Evolutionary conservation across 2,329 filamentous ascomycete species (phyloP), one percentile per base, ranked within the genome.

Genomic region (Verticillium alfalfae): DNA sequence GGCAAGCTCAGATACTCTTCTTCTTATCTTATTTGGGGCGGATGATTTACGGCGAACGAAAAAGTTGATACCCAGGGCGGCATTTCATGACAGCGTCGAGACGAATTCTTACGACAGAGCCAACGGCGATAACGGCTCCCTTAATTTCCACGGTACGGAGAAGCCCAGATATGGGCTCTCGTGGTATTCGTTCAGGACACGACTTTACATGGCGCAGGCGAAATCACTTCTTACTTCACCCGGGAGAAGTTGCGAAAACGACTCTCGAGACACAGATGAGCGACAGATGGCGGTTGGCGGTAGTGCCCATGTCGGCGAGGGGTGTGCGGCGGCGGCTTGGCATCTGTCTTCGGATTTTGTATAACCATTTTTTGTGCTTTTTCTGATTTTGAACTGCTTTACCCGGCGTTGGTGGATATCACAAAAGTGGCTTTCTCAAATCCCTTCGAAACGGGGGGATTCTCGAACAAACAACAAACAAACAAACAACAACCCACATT

Each of bases 51-150:
- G 59, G 55, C 59, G 62, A 64, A 61, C 60, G 59, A 62, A 59
- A 60, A 61, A 64, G 59, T 64, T 63, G 62, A 65, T 65, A 65
- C 62, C 62, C 62, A 63, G 57, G 61, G 57, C 60, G 60, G 62
- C 62, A 65, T 61, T 62, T 62, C 62, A 63, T 58, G 58, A 59
- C 57, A 64, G 64, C 64, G 64, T 65, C 60, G 60, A 62, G 64
- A 63, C 59, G 64, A 54, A 59, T 56, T 56, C 41, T 59, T 59
- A 59, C 45, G 58, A 59, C 58, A 45, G 58, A 55, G 58, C 45
- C 58, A 54, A 34, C 13, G 26, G 26, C 26, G 58, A 59, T 31
- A 58, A 59, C 41, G 58, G 45, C 58, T 59, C 58, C 41, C 58
- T 45, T 59, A 54, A 59, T 22, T 54, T 37, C 58, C 58, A 59